Evolutionary conservation across 2,329 filamentous ascomycete species (phyloP).

Genomic region (Nigrospora oryzae): DNA sequence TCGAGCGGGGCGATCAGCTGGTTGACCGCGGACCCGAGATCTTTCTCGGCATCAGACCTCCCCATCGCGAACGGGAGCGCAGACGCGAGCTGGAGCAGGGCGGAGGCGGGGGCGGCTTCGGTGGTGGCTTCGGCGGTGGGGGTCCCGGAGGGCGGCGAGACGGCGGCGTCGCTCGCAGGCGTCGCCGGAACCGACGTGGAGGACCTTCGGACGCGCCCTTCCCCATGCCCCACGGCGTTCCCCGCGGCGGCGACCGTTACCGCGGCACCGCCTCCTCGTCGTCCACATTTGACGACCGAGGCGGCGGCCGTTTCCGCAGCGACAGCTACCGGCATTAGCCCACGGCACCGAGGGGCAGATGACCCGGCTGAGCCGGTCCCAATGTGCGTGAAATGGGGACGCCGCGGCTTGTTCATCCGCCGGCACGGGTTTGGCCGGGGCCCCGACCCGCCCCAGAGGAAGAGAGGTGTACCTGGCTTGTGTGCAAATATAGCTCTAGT

Average conservation of each 20-base stretch:
- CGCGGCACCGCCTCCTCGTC: constrained; percentile 12
- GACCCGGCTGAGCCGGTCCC: too few relatives aligned
- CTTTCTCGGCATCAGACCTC: constrained; percentile 54
- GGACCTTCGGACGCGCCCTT: constrained; percentile 11
- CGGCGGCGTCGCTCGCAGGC: constrained; percentile 11
- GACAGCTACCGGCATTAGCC: constrained; percentile 3
- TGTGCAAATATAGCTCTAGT: too few relatives aligned
- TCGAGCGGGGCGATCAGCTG: constrained; percentile 57
- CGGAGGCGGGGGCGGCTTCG: constrained; percentile 5
- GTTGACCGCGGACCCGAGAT: constrained; percentile 68
- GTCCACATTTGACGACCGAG: constrained; percentile 13
- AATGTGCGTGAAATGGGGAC: too few relatives aligned
- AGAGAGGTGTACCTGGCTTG: too few relatives aligned
- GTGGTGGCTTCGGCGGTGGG: background rate
- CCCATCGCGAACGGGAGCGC: constrained; percentile 40
- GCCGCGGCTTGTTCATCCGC: too few relatives aligned
- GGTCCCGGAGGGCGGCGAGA: constrained; percentile 13
- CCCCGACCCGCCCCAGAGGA: too few relatives aligned
- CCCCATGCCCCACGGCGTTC: constrained; percentile 19
- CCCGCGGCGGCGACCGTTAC: constrained; percentile 23
- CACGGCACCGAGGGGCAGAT: too few relatives aligned
- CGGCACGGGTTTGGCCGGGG: too few relatives aligned
- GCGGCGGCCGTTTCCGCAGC: constrained; percentile 8
- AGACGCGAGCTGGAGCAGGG: constrained; percentile 26
- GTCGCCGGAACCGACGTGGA: constrained; percentile 18